Conservation (phyloP, 140 eudicot genomes). For the Flaveria floridana region DNA sequence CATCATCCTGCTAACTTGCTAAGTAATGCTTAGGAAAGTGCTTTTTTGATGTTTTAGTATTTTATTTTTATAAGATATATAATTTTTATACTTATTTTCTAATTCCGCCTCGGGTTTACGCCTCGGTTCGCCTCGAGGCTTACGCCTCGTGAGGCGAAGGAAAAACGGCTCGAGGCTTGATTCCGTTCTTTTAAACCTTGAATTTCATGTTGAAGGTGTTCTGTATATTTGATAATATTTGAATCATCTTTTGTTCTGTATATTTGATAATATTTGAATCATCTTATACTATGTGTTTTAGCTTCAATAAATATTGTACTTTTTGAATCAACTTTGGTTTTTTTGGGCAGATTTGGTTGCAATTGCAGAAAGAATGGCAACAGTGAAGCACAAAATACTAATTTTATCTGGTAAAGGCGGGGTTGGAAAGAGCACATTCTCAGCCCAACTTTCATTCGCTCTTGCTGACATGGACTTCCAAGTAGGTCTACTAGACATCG, state of each 20-base stretch:
- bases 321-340: not conserved
- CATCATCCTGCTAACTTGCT: no score
- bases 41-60: no score
- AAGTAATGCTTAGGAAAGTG: no score
- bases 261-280: not conserved
- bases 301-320: not conserved
- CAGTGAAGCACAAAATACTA: constrained; percentile 82
- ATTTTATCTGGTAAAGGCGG: constrained; percentile 91
- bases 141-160: no score
- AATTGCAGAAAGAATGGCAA: constrained; percentile 81
- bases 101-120: no score
- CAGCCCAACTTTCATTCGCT: constrained; percentile 86
- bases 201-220: not conserved
- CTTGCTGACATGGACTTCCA: constrained; percentile 81
- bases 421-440: constrained; percentile 95
- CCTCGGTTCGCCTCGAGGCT: no score
- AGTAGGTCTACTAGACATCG: constrained; percentile 88
- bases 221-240: not conserved
- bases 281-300: not conserved
- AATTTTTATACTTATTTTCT: no score
- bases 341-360: constrained; percentile 57
- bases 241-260: not conserved
- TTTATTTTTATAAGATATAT: no score
- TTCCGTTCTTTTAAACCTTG: no score
- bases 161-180: no score